phyloP scores from a whole-genome alignment of 1,139 yeast genomes.

The Blastobotrys buckinghamii region DNA sequence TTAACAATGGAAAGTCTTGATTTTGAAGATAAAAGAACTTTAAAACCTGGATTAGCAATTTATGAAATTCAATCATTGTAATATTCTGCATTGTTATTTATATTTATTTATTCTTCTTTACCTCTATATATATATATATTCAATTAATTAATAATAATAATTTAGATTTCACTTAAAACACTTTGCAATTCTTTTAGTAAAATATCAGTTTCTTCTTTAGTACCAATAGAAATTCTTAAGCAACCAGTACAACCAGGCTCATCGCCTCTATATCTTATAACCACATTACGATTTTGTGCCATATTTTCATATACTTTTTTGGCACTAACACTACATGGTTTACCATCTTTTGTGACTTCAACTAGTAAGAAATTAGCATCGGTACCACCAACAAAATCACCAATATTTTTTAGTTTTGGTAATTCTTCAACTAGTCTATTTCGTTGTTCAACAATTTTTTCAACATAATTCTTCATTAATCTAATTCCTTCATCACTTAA shows the following conservation, averaged over 20 bases:
- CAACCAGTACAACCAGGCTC: constrained; percentile 89
- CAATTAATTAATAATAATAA: neutral
- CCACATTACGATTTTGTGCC: constrained; percentile 71
- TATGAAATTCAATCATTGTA: constrained; percentile 33
- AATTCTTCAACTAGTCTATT: constrained; percentile 46
- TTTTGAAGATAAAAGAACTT: constrained; percentile 29
- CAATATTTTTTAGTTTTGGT: constrained; percentile 53
- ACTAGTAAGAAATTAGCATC: constrained; percentile 82
- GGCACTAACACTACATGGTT: constrained; percentile 69
- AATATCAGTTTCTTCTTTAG: constrained; percentile 59
- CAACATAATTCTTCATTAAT: constrained; percentile 53
- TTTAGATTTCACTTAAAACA: neutral
- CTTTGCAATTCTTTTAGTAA: constrained; percentile 47
- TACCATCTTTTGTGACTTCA: constrained; percentile 57
- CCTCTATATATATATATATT: neutral
- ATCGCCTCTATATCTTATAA: constrained; percentile 83
- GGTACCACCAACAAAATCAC: constrained; percentile 74
- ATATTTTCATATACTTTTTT: constrained; percentile 54
- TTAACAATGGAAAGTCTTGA: constrained; percentile 41
- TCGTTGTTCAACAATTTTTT: constrained; percentile 51
- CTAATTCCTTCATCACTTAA: constrained; percentile 52
- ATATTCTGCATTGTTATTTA: too few relatives aligned
- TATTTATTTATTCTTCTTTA: neutral
- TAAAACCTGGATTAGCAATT: constrained; percentile 56
- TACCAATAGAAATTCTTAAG: constrained; percentile 81